phyloP scores from a whole-genome alignment of 768 basidiomycete genomes.

The Mycena chlorophos region DNA sequence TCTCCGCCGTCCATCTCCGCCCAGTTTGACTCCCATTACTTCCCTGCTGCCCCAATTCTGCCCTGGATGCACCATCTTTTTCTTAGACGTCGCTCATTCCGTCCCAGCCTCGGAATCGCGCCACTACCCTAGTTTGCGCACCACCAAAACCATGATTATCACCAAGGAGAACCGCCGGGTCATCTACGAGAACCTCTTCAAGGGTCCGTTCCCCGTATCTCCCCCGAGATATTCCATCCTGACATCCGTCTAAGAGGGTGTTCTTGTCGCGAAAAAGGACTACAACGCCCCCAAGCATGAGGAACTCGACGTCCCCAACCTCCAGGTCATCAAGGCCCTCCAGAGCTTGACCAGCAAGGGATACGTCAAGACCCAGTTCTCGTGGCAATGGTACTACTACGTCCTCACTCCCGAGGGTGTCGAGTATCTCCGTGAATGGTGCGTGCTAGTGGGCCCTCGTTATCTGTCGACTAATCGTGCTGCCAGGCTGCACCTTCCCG shows the following conservation, averaged over 20 bases:
- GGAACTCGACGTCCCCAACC: slow-evolving; percentile 74
- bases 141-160: slow-evolving; percentile 79
- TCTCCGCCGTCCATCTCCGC: neutral
- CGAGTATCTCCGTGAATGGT: slow-evolving; percentile 93
- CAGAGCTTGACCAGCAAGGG: slow-evolving; percentile 74
- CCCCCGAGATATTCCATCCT: neutral
- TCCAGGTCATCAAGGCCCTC: slow-evolving; percentile 70
- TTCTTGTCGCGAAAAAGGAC: slow-evolving; percentile 99
- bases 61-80: neutral
- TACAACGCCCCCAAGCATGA: slow-evolving; percentile 97
- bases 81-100: neutral
- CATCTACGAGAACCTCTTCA: slow-evolving; percentile 99
- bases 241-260: slow-evolving; percentile 69
- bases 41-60: neutral
- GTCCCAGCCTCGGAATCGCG: slow-evolving; percentile 1
- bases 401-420: slow-evolving; percentile 95
- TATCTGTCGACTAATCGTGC: neutral
- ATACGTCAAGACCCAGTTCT: slow-evolving; percentile 98
- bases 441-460: slow-evolving; percentile 22
- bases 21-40: neutral
- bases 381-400: slow-evolving; percentile 99
- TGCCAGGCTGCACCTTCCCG: slow-evolving; percentile 87
- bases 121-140: too few relatives aligned
- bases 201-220: slow-evolving; percentile 58
- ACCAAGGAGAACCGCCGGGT: slow-evolving; percentile 90